phyloP scores from a whole-genome alignment of 257 asterid genomes.

The Coffea eugenioides region DNA sequence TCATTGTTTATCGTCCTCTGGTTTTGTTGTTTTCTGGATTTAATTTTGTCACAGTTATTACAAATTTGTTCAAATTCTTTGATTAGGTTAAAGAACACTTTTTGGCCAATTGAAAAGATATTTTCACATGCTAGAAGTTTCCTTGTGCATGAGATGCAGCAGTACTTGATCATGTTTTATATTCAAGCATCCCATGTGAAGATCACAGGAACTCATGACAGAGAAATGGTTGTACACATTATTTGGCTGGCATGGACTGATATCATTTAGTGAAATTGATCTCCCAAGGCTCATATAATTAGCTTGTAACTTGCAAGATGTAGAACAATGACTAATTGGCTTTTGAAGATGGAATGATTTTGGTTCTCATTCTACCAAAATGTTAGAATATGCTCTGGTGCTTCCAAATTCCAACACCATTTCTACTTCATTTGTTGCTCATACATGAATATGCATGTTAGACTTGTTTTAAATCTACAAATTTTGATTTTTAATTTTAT shows the following conservation, averaged over 20 bases:
- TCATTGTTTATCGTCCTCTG: not conserved
- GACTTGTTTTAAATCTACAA: no score
- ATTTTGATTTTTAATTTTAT: no score
- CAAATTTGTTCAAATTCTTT: not conserved
- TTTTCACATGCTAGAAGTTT: not conserved
- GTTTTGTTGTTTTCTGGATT: not conserved
- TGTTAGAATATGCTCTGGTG: no score
- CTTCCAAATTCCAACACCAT: not conserved
- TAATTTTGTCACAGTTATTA: no score
- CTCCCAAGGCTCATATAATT: not conserved
- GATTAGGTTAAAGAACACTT: not conserved
- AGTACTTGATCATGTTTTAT: not conserved
- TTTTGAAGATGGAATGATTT: no score
- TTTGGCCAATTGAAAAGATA: no score
- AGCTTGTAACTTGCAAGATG: no score
- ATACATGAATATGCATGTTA: not conserved
- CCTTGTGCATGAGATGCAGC: not conserved
- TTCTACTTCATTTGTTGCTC: not conserved
- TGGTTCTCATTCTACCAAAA: no score
- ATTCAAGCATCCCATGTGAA: not conserved
- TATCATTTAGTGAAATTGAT: no score
- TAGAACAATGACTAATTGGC: no score
- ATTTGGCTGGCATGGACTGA: no score
- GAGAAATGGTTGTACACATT: not conserved
- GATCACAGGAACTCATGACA: not conserved